These are phyloP conservation scores for Calophaca sinica DNA, from an alignment of 306 rosid species.

Conservation along the genomic window DNA sequence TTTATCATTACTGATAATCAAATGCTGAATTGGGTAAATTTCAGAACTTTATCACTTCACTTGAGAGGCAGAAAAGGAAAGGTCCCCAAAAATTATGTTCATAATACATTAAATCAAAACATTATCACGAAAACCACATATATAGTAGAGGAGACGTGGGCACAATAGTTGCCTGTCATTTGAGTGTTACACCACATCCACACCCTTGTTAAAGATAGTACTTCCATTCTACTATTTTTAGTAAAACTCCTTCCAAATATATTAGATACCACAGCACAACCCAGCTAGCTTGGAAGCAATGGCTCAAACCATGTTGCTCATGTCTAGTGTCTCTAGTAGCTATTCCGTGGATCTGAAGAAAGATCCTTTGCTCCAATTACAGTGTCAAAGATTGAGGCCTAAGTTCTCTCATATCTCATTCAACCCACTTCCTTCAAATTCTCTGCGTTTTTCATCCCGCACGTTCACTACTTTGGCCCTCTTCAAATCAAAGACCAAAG, in stretches of 20 bases:
- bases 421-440: conserved; percentile 55
- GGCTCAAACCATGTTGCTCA: conserved; percentile 92
- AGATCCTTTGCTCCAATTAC: conserved; percentile 65
- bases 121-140: conserved; percentile 53
- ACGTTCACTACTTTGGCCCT: conserved; percentile 63
- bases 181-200: conserved; percentile 63
- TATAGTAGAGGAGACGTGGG: conserved; percentile 67
- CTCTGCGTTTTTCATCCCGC: conserved; percentile 45
- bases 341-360: conserved; percentile 62
- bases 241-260: conserved; percentile 21
- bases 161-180: conserved; percentile 66
- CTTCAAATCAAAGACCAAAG: conserved; percentile 87
- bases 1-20: no score
- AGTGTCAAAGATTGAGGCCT: conserved; percentile 66
- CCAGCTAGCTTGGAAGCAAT: conserved; percentile 38
- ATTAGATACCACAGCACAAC: not conserved
- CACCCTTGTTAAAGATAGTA: conserved; percentile 50
- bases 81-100: conserved; percentile 18
- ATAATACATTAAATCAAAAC: conserved; percentile 41
- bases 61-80: conserved; percentile 30
- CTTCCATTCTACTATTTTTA: conserved; percentile 34
- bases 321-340: conserved; percentile 69
- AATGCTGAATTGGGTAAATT: not conserved
- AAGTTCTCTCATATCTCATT: conserved; percentile 57
- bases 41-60: not conserved